Conservation (phyloP, 1,284 basidiomycete genomes). For the Ceratobasidium sp. region DNA sequence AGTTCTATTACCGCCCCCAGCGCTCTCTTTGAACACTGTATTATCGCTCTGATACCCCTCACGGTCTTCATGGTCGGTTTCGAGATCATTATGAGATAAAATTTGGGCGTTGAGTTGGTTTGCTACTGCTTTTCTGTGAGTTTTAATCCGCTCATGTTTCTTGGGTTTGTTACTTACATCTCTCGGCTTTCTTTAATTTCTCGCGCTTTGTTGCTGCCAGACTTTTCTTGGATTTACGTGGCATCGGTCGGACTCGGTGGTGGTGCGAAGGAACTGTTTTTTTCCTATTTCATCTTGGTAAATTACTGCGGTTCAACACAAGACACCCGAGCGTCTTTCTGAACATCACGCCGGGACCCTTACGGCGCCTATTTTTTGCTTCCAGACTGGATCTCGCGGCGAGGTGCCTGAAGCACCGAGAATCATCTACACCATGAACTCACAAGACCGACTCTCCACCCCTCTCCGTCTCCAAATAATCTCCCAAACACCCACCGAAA, state of each 20-base stretch:
- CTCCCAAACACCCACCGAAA: constrained; percentile 8
- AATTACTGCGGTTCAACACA: too few species aligned
- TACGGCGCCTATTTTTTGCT: neutral
- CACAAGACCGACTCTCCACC: constrained; percentile 38
- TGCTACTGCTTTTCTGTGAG: too few species aligned
- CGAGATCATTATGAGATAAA: neutral
- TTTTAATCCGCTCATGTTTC: neutral
- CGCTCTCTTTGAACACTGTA: neutral
- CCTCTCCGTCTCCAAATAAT: constrained; percentile 18
- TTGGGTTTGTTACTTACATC: too few species aligned
- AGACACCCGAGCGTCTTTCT: neutral
- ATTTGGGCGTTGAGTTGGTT: too few species aligned
- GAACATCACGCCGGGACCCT: neutral
- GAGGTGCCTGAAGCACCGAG: neutral
- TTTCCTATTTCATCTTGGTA: too few species aligned
- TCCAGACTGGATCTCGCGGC: too few species aligned
- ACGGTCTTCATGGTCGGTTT: neutral
- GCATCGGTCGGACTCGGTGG: too few species aligned
- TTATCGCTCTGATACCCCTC: neutral
- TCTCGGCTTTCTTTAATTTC: too few species aligned
- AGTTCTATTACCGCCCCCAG: neutral
- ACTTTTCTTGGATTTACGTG: too few species aligned
- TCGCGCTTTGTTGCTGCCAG: too few species aligned
- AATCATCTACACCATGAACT: neutral
- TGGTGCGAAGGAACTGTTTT: too few species aligned